These are phyloP conservation scores for Ocimum tenuiflorum DNA, from an alignment of 257 asterid species.

Conservation along the genomic window DNA sequence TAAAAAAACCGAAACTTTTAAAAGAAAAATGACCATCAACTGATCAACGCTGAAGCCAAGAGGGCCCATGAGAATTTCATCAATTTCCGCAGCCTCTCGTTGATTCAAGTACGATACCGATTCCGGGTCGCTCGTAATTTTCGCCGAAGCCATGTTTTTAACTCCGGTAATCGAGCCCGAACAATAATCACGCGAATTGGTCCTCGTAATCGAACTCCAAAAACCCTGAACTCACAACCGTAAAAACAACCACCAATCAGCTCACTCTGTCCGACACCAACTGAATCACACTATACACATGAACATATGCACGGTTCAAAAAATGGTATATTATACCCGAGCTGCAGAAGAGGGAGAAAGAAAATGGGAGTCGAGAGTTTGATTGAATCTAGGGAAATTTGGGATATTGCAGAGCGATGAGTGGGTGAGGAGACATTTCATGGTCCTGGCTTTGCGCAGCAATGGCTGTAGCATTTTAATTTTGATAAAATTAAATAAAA, in stretches of 20 bases:
- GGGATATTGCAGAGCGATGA: conserved; percentile 17
- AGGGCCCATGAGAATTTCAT: conserved; percentile 90
- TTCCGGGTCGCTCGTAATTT: conserved; percentile 42
- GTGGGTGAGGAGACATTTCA: conserved; percentile 48
- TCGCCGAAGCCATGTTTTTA: conserved; percentile 52
- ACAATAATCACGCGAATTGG: conserved; percentile 24
- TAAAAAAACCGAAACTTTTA: conserved; percentile 3
- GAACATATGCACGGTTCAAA: not conserved
- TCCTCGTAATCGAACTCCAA: conserved; percentile 28
- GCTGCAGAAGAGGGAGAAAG: conserved; percentile 8
- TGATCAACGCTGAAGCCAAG: conserved; percentile 96
- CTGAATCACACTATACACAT: not conserved
- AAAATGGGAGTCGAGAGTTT: conserved; percentile 11
- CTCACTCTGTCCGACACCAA: not conserved
- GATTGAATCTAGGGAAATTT: conserved; percentile 17
- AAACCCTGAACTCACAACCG: conserved; percentile 32
- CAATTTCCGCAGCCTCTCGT: conserved; percentile 80
- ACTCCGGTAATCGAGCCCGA: conserved; percentile 28
- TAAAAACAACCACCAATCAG: conserved; percentile 13
- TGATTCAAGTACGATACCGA: conserved; percentile 59
- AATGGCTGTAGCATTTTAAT: conserved; percentile 29
- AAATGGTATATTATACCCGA: not conserved
- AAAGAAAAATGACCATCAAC: conserved; percentile 50
- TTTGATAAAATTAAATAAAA: not conserved
- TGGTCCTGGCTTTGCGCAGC: conserved; percentile 42